Evolutionary conservation across 2,329 filamentous ascomycete species (phyloP), one percentile per base, ranked within the genome.

Genomic region (Verticillium nubilum): DNA sequence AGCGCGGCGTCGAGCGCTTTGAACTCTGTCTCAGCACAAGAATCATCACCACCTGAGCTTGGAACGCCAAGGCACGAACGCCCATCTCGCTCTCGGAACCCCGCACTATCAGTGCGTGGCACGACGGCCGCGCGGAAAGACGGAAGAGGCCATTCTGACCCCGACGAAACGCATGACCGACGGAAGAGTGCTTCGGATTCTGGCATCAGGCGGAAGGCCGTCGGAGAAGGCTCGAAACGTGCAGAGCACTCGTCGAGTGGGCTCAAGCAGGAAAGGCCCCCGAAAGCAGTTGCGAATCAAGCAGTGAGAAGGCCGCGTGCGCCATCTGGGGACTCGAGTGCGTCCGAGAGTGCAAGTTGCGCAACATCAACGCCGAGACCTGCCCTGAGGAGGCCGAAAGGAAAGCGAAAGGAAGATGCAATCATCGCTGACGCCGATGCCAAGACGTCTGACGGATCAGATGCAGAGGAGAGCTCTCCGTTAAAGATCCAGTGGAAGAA

Each of bases 1-100:
- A 83, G 79, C 56, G 83, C 83, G 50, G 83, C 83, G 17, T 83
- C 82, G 5, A 85, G 80, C 64, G 83, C 83, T 6, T 64, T 85
- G 5, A 79, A 71, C 50, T 72, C 76, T 2, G 28, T 55, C 28
- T 56, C 50, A 19, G 26, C 33, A 28, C 26, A 29, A 19, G 52
- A 53, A 4, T 19, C 19, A 4, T 3, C n/a, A 12, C 19, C 42
- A 19, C 17, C 28, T 12, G 52, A 54, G 27, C 28, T 23, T 15
- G 29, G 3, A 19, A 54, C 52, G 27, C 52, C 52, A 6, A 54
- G 13, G n/a, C 52, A 28, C 4, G 27, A 29, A 2, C 52, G 26
- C 28, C 27, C n/a, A 25, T 31, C 26, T 33, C 52, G 52, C 19
- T 28, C 52, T 19, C 42, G 42, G 1, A 54, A 31, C 5, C 28